Evolutionary conservation across 805 yeast species (phyloP).

Genomic region (Candida ponderosae): DNA sequence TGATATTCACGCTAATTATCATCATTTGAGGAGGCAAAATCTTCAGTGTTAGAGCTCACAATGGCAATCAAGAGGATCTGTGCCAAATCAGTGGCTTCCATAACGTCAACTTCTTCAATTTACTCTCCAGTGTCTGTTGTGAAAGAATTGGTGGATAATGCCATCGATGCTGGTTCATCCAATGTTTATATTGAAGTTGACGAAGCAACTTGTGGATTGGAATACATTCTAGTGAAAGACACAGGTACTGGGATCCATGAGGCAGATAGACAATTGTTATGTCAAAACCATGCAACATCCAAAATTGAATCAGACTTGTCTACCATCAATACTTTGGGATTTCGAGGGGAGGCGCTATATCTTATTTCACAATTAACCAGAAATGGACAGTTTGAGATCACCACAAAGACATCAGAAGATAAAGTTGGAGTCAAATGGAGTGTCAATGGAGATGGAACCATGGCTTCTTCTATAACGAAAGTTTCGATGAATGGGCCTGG

Average conservation of each 20-base stretch:
- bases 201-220: conserved; percentile 79
- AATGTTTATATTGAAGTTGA: conserved; percentile 51
- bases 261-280: conserved; percentile 25
- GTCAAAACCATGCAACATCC: conserved; percentile 34
- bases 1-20: too few species aligned
- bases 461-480: conserved; percentile 10
- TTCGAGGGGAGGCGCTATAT: conserved; percentile 42
- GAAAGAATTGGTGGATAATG: conserved; percentile 83
- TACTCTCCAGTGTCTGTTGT: conserved; percentile 74
- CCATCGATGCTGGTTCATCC: conserved; percentile 74
- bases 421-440: conserved; percentile 46
- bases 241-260: conserved; percentile 31
- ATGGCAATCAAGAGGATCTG: neutral
- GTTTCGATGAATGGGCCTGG: conserved; percentile 19
- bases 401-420: conserved; percentile 24
- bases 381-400: conserved; percentile 22
- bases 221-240: conserved; percentile 53
- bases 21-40: too few species aligned
- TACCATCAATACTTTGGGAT: conserved; percentile 30
- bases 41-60: too few species aligned
- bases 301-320: conserved; percentile 28
- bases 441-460: conserved; percentile 22
- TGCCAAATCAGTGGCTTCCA: neutral
- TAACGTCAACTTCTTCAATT: conserved; percentile 1
- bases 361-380: conserved; percentile 23